Conservation (phyloP, 768 basidiomycete genomes). For the Podaxis sp. region DNA sequence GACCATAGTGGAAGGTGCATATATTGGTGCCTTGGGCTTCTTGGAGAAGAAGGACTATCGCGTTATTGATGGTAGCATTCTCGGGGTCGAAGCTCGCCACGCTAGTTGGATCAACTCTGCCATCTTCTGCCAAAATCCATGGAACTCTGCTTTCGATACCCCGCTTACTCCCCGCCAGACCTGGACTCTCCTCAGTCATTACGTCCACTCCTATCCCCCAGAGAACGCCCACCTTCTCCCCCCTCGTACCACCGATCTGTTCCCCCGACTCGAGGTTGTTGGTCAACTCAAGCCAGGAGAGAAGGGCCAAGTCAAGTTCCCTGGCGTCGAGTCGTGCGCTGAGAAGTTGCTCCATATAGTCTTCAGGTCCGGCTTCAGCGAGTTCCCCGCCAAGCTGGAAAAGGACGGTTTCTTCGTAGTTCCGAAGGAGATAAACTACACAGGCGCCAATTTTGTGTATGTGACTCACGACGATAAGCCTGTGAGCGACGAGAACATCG, state of each 20-base stretch:
- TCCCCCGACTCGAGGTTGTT: conserved; percentile 25
- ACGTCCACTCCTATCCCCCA: conserved; percentile 53
- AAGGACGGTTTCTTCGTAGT: conserved; percentile 31
- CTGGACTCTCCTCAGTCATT: conserved; percentile 37
- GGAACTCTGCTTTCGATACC: conserved; percentile 59
- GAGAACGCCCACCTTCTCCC: conserved; percentile 44
- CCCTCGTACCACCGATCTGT: conserved; percentile 21
- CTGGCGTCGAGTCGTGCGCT: not conserved
- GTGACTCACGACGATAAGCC: conserved; percentile 15
- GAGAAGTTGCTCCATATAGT: not conserved
- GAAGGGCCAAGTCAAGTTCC: not conserved
- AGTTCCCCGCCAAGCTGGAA: conserved; percentile 9
- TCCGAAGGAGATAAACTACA: conserved; percentile 34
- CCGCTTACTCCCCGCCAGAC: conserved; percentile 40
- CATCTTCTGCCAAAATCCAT: conserved; percentile 45
- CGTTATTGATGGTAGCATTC: conserved; percentile 56
- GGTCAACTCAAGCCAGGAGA: conserved; percentile 21
- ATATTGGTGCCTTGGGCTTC: conserved; percentile 51
- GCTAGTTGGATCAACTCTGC: conserved; percentile 59
- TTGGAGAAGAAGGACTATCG: conserved; percentile 45
- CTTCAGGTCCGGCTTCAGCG: conserved; percentile 14
- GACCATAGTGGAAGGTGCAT: conserved; percentile 55
- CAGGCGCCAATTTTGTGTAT: conserved; percentile 52
- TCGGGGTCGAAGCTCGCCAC: conserved; percentile 60
- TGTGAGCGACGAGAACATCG: conserved; percentile 43